Percentiles rank a stretch among this genome's conserved stretches.
Evolutionary conservation across 23 red algal genomes (phyloP).

Genomic region (Chondrus crispus): DNA sequence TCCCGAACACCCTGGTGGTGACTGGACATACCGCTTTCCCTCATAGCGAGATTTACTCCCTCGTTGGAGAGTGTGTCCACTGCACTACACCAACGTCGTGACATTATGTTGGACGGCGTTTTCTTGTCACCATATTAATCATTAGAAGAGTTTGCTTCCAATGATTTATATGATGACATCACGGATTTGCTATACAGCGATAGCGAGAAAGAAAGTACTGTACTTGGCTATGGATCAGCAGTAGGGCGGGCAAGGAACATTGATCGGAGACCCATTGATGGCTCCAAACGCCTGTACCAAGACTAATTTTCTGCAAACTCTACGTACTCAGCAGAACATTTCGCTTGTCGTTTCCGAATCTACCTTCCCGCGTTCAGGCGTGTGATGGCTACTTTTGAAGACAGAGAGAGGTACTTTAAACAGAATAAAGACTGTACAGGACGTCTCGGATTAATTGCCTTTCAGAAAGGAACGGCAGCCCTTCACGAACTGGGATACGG

Average conservation of each 20-base stretch:
- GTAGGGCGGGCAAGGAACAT: not conserved
- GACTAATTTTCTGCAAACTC: constrained; percentile 2
- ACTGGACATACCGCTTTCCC: too few species aligned
- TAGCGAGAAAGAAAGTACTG: too few species aligned
- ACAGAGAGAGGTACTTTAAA: not conserved
- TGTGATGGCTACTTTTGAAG: not conserved
- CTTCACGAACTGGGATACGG: constrained; percentile 6
- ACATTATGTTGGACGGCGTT: too few species aligned
- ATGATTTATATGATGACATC: too few species aligned
- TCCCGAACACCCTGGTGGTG: too few species aligned
- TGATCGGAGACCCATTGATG: not conserved
- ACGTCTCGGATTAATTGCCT: not conserved
- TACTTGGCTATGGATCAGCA: too few species aligned
- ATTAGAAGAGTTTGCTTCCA: too few species aligned
- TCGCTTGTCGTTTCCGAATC: not conserved
- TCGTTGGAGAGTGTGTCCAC: too few species aligned
- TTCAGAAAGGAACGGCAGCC: constrained; percentile 5
- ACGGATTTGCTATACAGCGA: too few species aligned
- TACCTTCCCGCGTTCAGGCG: not conserved
- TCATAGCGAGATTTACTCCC: too few species aligned
- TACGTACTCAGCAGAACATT: not conserved
- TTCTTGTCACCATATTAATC: too few species aligned
- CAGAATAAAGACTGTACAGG: not conserved
- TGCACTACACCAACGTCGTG: too few species aligned
- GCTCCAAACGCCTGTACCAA: not conserved